Evolutionary conservation across 2,329 filamentous ascomycete species (phyloP), one percentile per base, ranked within the genome.

Genomic region (Cercospora sp.): DNA sequence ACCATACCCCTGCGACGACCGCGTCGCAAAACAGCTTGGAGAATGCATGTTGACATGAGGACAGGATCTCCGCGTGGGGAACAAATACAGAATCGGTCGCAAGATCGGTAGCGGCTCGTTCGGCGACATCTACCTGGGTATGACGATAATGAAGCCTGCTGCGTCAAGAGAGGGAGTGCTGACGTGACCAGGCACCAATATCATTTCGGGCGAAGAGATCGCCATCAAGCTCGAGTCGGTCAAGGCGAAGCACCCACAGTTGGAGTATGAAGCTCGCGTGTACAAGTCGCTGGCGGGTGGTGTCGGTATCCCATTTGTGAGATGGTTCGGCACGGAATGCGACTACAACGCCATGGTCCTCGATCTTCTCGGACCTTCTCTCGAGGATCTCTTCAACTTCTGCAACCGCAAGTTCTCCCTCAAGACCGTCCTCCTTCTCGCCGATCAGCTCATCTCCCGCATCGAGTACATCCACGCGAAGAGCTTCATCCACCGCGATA

Each of bases 261-360:
- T 99, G 71, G 95, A 98, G 83, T 98, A 98, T 86, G 95, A 99
- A 83, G 95, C 95, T 67, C 93, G 94, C 76, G 94, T 98, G 77
- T 94, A 90, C 86, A 90, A 90, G 79, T 90, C 88, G 26, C 91
- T 99, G 63, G 95, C 95, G 66, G 95, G 95, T 74, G 95, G 95
- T 81, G 95, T 98, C 75, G 95, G 95, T 69, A 99, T 99, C 73
- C 95, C 95, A 59, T 98, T 98, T 78, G 95, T 99, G 79, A 93
- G 94, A 83, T 99, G 95, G 95, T 99, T 98, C 82, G 95, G 95
- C 75, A 98, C 94, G 69, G 95, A 99, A 84, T 98, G 94, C 83
- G 95, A 98, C 85, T 98, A 99, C 89, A 98, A 99, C 83, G 95
- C 95, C 81, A 98, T 99, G 95, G 95, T 99, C 63, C 89, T 98